A percentile compares a stretch with the other conserved stretches of the same genome.
Conservation (phyloP, 306 rosid genomes). For the Sesbania bispinosa region DNA sequence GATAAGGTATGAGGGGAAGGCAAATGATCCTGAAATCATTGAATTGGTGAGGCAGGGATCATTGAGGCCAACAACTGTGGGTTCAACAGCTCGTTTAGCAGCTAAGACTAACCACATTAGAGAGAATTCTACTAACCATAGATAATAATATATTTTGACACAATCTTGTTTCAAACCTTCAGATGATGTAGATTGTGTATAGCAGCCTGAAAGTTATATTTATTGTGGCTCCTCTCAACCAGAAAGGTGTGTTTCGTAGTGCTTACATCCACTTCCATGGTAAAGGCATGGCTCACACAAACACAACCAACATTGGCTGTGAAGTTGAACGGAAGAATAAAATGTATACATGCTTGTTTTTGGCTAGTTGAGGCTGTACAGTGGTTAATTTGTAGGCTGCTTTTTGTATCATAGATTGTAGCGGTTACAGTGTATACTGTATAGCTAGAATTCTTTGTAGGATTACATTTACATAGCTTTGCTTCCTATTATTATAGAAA, state of each 20-base stretch:
- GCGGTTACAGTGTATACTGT: constrained; percentile 24
- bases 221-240: constrained; percentile 17
- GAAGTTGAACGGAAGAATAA: constrained; percentile 23
- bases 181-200: constrained; percentile 17
- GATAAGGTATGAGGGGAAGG: constrained; percentile 61
- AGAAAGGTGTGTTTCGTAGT: constrained; percentile 17
- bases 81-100: constrained; percentile 77
- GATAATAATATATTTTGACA: constrained; percentile 15
- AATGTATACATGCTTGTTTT: constrained; percentile 23
- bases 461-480: constrained; percentile 19
- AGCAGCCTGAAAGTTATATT: constrained; percentile 9
- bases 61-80: constrained; percentile 47
- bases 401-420: constrained; percentile 30
- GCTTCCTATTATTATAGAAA: constrained; percentile 16
- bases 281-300: constrained; percentile 27
- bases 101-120: constrained; percentile 44
- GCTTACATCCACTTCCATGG: constrained; percentile 19
- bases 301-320: constrained; percentile 19
- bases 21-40: constrained; percentile 57
- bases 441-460: constrained; percentile 36
- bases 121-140: constrained; percentile 26
- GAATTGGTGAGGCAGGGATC: constrained; percentile 55
- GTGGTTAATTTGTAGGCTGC: not conserved
- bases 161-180: constrained; percentile 16
- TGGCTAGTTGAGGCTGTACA: constrained; percentile 25